A percentile compares a stretch with the other conserved stretches of the same genome.
Evolutionary conservation across 805 yeast genomes (phyloP).

Genomic region (Pichia californica): DNA sequence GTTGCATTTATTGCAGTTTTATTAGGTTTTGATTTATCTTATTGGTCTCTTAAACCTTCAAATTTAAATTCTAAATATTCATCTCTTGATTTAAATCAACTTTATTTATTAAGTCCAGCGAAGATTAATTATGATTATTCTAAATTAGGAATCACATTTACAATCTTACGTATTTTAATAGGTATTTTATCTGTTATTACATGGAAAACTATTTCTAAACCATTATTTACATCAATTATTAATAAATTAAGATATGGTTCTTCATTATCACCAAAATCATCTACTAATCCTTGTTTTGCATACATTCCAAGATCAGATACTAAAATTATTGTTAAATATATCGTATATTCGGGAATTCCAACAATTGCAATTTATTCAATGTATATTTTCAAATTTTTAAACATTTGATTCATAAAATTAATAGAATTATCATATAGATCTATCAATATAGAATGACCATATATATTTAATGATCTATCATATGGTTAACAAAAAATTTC

Average conservation of each 20-base stretch:
- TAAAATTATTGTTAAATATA: constrained; percentile 67
- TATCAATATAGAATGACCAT: too few species aligned
- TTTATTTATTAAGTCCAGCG: background rate
- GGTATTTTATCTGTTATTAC: constrained; percentile 58
- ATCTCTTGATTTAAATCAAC: background rate
- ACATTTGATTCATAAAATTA: background rate
- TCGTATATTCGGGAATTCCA: constrained; percentile 80
- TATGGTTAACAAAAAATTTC: too few species aligned
- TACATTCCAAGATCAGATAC: constrained; percentile 61
- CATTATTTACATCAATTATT: constrained; percentile 35
- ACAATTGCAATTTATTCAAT: constrained; percentile 27
- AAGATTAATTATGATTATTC: background rate
- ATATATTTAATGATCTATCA: too few species aligned
- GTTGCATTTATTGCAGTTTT: constrained; percentile 90
- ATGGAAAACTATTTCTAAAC: constrained; percentile 75
- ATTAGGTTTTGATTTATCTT: constrained; percentile 64
- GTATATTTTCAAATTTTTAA: background rate
- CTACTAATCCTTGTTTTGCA: constrained; percentile 34
- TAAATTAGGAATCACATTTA: constrained; percentile 36
- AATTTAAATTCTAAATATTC: background rate
- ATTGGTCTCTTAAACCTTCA: constrained; percentile 40
- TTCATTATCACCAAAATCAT: too few species aligned
- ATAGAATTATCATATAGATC: too few species aligned
- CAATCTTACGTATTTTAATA: constrained; percentile 43
- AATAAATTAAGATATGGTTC: background rate